phyloP scores from a whole-genome alignment of 2,329 filamentous ascomycete species.

The Ophiostoma ips region DNA sequence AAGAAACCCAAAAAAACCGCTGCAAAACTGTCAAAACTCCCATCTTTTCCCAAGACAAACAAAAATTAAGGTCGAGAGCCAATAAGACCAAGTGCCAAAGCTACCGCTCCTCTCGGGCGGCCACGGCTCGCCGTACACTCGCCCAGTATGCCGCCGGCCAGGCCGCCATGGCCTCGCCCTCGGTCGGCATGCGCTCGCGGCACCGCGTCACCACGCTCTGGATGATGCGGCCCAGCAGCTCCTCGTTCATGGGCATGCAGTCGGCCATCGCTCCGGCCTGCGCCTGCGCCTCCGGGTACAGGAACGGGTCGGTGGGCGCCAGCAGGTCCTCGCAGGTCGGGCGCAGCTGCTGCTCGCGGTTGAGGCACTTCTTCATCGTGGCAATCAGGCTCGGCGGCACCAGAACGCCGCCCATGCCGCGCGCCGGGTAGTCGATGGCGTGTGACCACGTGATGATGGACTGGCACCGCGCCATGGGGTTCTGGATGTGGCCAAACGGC shows the following conservation, averaged over 20 bases:
- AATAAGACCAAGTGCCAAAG: not conserved
- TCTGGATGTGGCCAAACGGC: constrained; percentile 83
- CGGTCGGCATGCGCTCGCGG: constrained; percentile 42
- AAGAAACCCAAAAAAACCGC: constrained; percentile 1
- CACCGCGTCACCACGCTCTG: constrained; percentile 48
- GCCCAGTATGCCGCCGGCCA: constrained; percentile 51
- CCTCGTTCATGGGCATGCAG: constrained; percentile 46
- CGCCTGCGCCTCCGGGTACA: constrained; percentile 40
- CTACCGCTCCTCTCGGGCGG: constrained; percentile 17
- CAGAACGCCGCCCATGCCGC: constrained; percentile 49
- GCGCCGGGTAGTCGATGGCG: constrained; percentile 55
- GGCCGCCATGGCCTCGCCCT: constrained; percentile 37
- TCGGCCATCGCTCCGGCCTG: constrained; percentile 19
- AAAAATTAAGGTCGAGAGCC: not conserved
- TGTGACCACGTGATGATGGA: constrained; percentile 72
- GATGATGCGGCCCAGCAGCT: constrained; percentile 46
- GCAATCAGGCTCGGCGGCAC: constrained; percentile 46
- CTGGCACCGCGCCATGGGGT: constrained; percentile 74
- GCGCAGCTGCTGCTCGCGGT: constrained; percentile 46
- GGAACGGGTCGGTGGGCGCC: constrained; percentile 43
- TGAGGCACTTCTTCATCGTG: constrained; percentile 49
- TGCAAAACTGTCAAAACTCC: not conserved
- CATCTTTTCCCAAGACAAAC: not conserved
- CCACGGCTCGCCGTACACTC: constrained; percentile 40
- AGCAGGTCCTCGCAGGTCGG: constrained; percentile 52